phyloP scores from a whole-genome alignment of 2,329 filamentous ascomycete species.

The Colletotrichum tofieldiae region DNA sequence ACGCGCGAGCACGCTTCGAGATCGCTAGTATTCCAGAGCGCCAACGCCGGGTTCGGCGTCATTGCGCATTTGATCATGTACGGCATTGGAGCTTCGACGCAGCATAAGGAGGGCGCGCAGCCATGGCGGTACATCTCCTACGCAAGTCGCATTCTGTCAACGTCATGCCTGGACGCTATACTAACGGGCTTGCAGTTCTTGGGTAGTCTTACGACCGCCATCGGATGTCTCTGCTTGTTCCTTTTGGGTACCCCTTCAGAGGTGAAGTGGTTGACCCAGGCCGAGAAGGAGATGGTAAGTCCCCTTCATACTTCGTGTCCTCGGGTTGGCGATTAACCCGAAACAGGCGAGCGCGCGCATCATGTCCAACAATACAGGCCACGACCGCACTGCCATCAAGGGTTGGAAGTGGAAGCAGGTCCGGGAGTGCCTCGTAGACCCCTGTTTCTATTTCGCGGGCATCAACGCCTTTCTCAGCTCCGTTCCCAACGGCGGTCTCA shows the following conservation, averaged over 20 bases:
- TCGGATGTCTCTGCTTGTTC: conserved; percentile 52
- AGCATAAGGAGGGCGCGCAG: conserved; percentile 49
- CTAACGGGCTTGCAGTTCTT: conserved; percentile 48
- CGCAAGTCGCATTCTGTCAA: conserved; percentile 43
- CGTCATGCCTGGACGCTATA: background rate
- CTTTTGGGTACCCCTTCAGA: conserved; percentile 57
- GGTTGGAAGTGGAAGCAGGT: conserved; percentile 57
- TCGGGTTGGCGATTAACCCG: background rate
- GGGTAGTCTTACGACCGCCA: conserved; percentile 53
- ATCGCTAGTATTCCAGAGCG: conserved; percentile 37
- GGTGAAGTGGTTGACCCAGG: conserved; percentile 54
- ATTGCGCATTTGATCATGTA: conserved; percentile 55
- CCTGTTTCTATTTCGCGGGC: conserved; percentile 56
- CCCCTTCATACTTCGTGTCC: background rate
- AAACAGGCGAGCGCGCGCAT: conserved; percentile 51
- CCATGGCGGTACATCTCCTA: conserved; percentile 58
- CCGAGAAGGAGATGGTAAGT: conserved; percentile 54
- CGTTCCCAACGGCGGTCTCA: conserved; percentile 55
- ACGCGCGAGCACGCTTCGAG: conserved; percentile 51
- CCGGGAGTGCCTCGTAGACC: conserved; percentile 54
- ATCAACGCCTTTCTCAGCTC: conserved; percentile 55
- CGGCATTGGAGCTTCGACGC: conserved; percentile 53
- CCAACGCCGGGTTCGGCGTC: conserved; percentile 53
- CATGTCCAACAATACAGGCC: conserved; percentile 54
- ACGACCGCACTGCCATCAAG: conserved; percentile 55